These are phyloP conservation scores for Corinectria fuckeliana DNA, from an alignment of 2,329 filamentous ascomycete genomes.

Conservation along the genomic window DNA sequence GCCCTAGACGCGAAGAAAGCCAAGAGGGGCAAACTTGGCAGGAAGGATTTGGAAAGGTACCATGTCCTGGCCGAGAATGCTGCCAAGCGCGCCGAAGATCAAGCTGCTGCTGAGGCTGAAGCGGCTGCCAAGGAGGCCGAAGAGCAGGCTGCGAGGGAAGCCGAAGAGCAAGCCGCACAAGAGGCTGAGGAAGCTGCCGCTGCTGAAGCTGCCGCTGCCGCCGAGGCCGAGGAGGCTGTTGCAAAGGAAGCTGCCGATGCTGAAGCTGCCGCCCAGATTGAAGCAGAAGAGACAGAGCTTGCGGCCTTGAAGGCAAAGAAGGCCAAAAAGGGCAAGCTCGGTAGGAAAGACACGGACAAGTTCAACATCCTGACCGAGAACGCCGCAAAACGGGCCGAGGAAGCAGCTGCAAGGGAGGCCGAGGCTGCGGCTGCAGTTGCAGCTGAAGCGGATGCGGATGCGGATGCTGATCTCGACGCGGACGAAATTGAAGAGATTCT, in stretches of 20 bases:
- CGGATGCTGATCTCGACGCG: background rate
- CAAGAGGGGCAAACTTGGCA: slow-evolving; percentile 41
- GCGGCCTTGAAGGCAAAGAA: slow-evolving; percentile 45
- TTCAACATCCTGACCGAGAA: slow-evolving; percentile 29
- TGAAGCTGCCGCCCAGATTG: slow-evolving; percentile 27
- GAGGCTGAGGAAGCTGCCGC: slow-evolving; percentile 10
- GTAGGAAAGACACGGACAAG: slow-evolving; percentile 35
- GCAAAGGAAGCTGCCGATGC: slow-evolving; percentile 36
- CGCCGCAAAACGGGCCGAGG: slow-evolving; percentile 22
- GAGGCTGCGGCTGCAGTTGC: slow-evolving; percentile 11
- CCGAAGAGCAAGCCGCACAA: background rate
- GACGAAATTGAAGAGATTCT: background rate
- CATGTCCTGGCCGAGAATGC: slow-evolving; percentile 13
- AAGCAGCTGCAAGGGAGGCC: slow-evolving; percentile 33
- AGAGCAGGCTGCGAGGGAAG: slow-evolving; percentile 17
- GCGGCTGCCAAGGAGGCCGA: slow-evolving; percentile 16
- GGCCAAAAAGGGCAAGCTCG: slow-evolving; percentile 30
- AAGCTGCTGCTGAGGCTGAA: slow-evolving; percentile 20
- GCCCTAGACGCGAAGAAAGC: too few relatives aligned
- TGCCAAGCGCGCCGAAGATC: slow-evolving; percentile 15
- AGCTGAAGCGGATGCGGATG: slow-evolving; percentile 11
- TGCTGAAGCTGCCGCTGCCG: slow-evolving; percentile 39
- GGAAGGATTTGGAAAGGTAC: slow-evolving; percentile 22
- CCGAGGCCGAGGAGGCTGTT: slow-evolving; percentile 20
- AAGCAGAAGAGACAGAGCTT: slow-evolving; percentile 50